Percentiles rank a stretch among this genome's conserved stretches.
These are phyloP conservation scores for Myriosclerotinia scirpicola DNA, from an alignment of 2,329 filamentous ascomycete species.

Conservation along the genomic window DNA sequence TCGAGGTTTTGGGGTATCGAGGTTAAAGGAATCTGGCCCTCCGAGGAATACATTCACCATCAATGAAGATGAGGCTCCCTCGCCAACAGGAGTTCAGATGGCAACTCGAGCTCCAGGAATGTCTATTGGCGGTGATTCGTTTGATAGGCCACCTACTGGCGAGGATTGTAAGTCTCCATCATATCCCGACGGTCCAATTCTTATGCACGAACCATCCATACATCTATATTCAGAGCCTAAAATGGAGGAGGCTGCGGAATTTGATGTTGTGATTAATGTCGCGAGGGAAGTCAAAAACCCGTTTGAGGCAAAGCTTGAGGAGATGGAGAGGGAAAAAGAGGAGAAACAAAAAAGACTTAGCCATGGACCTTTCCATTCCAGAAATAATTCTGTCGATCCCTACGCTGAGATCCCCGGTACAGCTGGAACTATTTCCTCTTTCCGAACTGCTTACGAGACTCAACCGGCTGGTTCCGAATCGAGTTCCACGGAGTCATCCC, in stretches of 20 bases:
- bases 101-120: conserved; percentile 52
- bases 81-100: conserved; percentile 59
- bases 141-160: conserved; percentile 68
- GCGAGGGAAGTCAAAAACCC: conserved; percentile 80
- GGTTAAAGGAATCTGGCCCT: conserved; percentile 38
- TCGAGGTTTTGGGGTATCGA: conserved; percentile 33
- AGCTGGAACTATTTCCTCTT: conserved; percentile 57
- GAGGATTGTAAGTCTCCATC: conserved; percentile 79
- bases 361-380: conserved; percentile 37
- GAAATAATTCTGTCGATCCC: conserved; percentile 20
- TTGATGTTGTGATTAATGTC: conserved; percentile 83
- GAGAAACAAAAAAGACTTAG: conserved; percentile 37
- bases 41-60: conserved; percentile 37
- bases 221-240: conserved; percentile 80
- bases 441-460: conserved; percentile 61
- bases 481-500: conserved; percentile 40
- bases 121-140: conserved; percentile 59
- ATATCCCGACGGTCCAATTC: conserved; percentile 78
- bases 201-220: conserved; percentile 76
- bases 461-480: conserved; percentile 41
- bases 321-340: conserved; percentile 37
- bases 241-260: conserved; percentile 71
- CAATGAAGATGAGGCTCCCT: conserved; percentile 42
- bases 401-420: conserved; percentile 47
- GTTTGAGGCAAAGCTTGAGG: conserved; percentile 57